These are phyloP conservation scores for Russula ochroleuca DNA, from an alignment of 768 basidiomycete genomes.

Conservation along the genomic window DNA sequence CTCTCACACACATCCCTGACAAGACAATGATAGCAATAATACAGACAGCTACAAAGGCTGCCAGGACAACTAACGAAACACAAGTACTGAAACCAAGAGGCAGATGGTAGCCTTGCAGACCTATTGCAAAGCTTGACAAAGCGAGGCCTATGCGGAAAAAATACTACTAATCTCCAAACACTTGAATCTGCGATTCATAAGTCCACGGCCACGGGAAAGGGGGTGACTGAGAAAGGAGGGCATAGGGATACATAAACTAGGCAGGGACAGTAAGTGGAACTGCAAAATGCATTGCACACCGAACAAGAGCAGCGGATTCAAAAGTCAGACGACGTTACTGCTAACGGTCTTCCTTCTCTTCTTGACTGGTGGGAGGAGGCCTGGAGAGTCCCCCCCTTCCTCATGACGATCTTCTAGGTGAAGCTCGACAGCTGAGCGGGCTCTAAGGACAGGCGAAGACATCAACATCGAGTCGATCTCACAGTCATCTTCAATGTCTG, in stretches of 20 bases:
- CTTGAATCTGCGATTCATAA: constrained; percentile 7
- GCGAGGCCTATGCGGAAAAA: not conserved
- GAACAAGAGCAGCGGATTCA: not conserved
- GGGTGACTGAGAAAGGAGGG: not conserved
- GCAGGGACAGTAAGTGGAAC: constrained; percentile 3
- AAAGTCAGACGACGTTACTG: constrained; percentile 7
- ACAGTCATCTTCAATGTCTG: constrained; percentile 22
- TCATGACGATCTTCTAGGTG: constrained; percentile 21
- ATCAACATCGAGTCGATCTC: constrained; percentile 27
- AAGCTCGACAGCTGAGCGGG: constrained; percentile 12
- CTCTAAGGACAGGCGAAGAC: constrained; percentile 26
- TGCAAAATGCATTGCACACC: constrained; percentile 1
- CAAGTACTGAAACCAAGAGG: not conserved
- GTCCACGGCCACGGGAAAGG: not conserved
- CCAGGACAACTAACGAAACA: constrained; percentile 20
- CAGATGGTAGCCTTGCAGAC: not conserved
- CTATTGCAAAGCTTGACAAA: not conserved
- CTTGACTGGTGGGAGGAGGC: constrained; percentile 30
- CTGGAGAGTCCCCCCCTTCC: constrained; percentile 18
- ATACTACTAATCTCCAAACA: constrained; percentile 5
- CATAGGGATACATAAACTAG: constrained; percentile 21
- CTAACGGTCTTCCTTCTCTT: constrained; percentile 36
- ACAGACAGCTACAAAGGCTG: constrained; percentile 1
- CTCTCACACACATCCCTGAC: constrained; percentile 2
- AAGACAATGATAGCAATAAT: constrained; percentile 16